Percentiles rank a stretch among this genome's conserved stretches.
phyloP scores from a whole-genome alignment of 345 rosid genomes.

The Reutealis trisperma region DNA sequence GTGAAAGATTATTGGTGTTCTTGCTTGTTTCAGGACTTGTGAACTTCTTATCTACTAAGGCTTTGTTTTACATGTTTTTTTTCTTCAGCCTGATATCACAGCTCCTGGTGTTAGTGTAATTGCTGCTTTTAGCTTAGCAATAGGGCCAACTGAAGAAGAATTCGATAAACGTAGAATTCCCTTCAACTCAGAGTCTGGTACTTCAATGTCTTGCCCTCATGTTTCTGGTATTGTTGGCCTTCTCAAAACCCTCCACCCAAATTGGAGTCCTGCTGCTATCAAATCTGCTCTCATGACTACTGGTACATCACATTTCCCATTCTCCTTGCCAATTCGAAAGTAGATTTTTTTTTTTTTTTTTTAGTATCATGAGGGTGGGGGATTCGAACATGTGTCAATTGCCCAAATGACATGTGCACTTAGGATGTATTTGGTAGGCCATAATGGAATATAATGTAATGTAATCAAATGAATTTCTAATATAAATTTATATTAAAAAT shows the following conservation, averaged over 20 bases:
- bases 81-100: constrained; percentile 53
- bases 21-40: no score
- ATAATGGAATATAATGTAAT: no score
- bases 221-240: constrained; percentile 55
- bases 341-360: no score
- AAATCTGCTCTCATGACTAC: constrained; percentile 54
- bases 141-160: constrained; percentile 12
- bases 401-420: no score
- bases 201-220: constrained; percentile 63
- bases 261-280: constrained; percentile 57
- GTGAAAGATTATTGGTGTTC: no score
- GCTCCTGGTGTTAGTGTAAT: constrained; percentile 56
- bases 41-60: neutral
- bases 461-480: no score
- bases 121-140: constrained; percentile 40
- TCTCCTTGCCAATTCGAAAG: no score
- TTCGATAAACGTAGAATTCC: constrained; percentile 34
- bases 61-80: neutral
- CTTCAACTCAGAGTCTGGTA: constrained; percentile 39
- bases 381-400: no score
- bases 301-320: constrained; percentile 21
- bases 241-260: constrained; percentile 42
- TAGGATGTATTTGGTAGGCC: no score
- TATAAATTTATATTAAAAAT: no score
- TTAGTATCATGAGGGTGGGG: no score